phyloP scores from a whole-genome alignment of 139 green algal genomes.

The Chlorella sorokiniana region DNA sequence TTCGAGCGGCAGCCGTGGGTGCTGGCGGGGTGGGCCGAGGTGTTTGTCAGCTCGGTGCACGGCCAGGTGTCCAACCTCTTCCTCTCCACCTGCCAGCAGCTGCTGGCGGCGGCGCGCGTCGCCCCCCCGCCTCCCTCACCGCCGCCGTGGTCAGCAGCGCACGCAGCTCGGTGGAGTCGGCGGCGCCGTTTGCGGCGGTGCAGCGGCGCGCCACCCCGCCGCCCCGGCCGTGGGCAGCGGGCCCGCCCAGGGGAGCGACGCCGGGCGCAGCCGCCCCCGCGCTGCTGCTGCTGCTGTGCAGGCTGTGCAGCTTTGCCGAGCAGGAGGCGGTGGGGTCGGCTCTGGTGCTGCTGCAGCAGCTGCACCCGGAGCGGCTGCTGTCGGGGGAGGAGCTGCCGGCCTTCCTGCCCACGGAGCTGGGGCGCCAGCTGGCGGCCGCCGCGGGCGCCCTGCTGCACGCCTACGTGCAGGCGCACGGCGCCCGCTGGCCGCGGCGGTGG shows the following conservation, averaged over 20 bases:
- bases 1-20: conserved; percentile 62
- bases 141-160: conserved; percentile 7
- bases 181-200: conserved; percentile 21
- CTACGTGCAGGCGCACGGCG: conserved; percentile 72
- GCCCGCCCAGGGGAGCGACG: not conserved
- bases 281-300: conserved; percentile 74
- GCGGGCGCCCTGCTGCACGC: conserved; percentile 54
- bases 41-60: conserved; percentile 71
- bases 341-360: conserved; percentile 66
- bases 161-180: conserved; percentile 18
- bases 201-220: not conserved
- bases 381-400: conserved; percentile 59
- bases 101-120: conserved; percentile 25
- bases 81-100: conserved; percentile 43
- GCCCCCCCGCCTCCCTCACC: not conserved
- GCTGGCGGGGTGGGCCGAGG: conserved; percentile 60
- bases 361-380: conserved; percentile 51
- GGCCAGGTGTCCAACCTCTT: conserved; percentile 71
- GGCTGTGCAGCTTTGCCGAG: conserved; percentile 71
- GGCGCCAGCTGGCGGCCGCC: conserved; percentile 48
- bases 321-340: conserved; percentile 56
- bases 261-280: conserved; percentile 33
- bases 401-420: conserved; percentile 66
- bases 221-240: not conserved
- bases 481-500: conserved; percentile 62